Percentiles rank a stretch among this genome's conserved stretches.
These are phyloP conservation scores for Cephalotrichum gorgonifer DNA, from an alignment of 2,329 filamentous ascomycete species.

Conservation along the genomic window DNA sequence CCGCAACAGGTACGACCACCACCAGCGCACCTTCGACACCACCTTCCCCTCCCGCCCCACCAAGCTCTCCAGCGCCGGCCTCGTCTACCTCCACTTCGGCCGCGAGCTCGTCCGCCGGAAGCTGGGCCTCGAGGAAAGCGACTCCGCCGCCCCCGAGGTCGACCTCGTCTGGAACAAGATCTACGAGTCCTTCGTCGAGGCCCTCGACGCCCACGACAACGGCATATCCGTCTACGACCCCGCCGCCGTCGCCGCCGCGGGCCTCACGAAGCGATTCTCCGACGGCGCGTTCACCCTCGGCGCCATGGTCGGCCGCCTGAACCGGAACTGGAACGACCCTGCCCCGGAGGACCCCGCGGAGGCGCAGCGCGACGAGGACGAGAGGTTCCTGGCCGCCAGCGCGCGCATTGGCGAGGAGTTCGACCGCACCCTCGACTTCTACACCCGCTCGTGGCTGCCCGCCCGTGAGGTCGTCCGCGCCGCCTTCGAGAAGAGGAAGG, in stretches of 20 bases:
- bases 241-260: constrained; percentile 54
- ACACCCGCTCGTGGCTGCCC: constrained; percentile 70
- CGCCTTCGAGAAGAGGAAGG: constrained; percentile 59
- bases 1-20: constrained; percentile 82
- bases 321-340: constrained; percentile 69
- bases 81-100: constrained; percentile 95
- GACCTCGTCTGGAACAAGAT: constrained; percentile 75
- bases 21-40: constrained; percentile 82
- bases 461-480: constrained; percentile 68
- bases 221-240: constrained; percentile 78
- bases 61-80: constrained; percentile 85
- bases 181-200: constrained; percentile 89
- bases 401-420: constrained; percentile 84
- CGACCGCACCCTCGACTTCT: constrained; percentile 67
- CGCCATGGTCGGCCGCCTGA: constrained; percentile 70
- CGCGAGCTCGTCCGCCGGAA: constrained; percentile 62
- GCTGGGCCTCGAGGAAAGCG: constrained; percentile 41
- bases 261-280: constrained; percentile 72
- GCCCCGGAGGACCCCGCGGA: constrained; percentile 35
- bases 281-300: constrained; percentile 76
- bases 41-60: constrained; percentile 77
- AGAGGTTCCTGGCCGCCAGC: constrained; percentile 67
- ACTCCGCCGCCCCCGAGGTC: constrained; percentile 55
- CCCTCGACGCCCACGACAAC: constrained; percentile 96
- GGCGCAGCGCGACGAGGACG: constrained; percentile 65